Evolutionary conservation across 2,329 filamentous ascomycete species (phyloP).

Genomic region (Cercospora zeae-maydis): DNA sequence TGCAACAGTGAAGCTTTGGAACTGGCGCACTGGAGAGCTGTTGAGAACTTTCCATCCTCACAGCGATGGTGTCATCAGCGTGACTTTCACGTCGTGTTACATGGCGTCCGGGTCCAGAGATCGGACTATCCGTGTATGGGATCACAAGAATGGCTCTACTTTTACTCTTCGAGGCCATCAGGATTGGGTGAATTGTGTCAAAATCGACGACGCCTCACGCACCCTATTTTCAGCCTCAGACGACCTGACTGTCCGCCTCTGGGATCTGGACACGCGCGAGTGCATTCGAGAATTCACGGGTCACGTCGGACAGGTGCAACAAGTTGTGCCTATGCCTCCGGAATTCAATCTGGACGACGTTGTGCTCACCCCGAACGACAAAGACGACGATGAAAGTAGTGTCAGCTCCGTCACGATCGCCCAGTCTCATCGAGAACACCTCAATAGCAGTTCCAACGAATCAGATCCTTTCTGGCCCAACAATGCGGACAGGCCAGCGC

Average conservation of each 20-base stretch:
- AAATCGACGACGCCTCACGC: conserved; percentile 66
- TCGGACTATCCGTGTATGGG: conserved; percentile 86
- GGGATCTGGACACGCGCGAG: conserved; percentile 81
- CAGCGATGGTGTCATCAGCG: conserved; percentile 73
- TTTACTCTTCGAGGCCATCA: conserved; percentile 78
- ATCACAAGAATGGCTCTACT: conserved; percentile 64
- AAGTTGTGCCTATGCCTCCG: conserved; percentile 75
- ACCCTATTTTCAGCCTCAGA: conserved; percentile 92
- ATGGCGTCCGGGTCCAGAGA: conserved; percentile 89
- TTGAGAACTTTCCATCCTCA: conserved; percentile 78
- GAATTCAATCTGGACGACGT: conserved; percentile 87
- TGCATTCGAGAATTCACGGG: conserved; percentile 78
- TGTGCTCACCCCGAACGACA: conserved; percentile 52
- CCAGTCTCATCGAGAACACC: conserved; percentile 18
- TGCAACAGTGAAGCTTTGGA: conserved; percentile 87
- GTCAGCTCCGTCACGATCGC: conserved; percentile 30
- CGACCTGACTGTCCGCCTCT: conserved; percentile 84
- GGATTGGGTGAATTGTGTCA: conserved; percentile 97
- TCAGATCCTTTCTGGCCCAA: conserved; percentile 54
- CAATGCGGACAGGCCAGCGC: conserved; percentile 63
- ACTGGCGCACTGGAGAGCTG: conserved; percentile 88
- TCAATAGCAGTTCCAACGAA: conserved; percentile 7
- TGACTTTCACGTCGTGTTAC: conserved; percentile 81
- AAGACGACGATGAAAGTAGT: conserved; percentile 41
- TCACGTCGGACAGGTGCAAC: conserved; percentile 93